phyloP scores from a whole-genome alignment of 2,329 filamentous ascomycete genomes.

The Dactylonectria estremocensis region DNA sequence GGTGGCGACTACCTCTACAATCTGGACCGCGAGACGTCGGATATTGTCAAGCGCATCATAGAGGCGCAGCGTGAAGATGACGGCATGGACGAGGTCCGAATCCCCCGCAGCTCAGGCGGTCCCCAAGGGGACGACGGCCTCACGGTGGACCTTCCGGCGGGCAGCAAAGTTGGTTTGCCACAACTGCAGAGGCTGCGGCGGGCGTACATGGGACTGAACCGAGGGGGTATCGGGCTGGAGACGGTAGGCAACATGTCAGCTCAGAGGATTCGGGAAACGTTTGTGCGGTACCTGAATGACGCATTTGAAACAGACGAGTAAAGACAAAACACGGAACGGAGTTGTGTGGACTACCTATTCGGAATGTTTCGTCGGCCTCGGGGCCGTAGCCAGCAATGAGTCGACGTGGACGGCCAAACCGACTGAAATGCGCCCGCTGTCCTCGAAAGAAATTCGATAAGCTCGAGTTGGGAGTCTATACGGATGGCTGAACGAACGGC shows the following conservation, averaged over 20 bases:
- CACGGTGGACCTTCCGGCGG: constrained; percentile 74
- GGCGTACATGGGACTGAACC: constrained; percentile 83
- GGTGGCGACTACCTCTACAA: constrained; percentile 84
- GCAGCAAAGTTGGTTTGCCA: constrained; percentile 77
- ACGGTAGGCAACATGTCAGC: constrained; percentile 68
- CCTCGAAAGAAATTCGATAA: not conserved
- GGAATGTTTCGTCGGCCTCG: not conserved
- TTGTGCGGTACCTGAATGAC: constrained; percentile 78
- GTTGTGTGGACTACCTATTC: not conserved
- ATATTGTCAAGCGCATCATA: constrained; percentile 79
- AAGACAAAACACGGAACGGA: constrained; percentile 27
- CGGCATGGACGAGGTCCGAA: constrained; percentile 69
- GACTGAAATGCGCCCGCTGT: not conserved
- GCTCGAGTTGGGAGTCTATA: not conserved
- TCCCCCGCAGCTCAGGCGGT: constrained; percentile 58
- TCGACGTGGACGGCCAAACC: not conserved
- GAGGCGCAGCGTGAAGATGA: constrained; percentile 79
- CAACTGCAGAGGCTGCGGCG: constrained; percentile 84
- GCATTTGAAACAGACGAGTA: constrained; percentile 72
- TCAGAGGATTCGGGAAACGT: constrained; percentile 72
- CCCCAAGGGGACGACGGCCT: constrained; percentile 61
- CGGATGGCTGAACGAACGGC: not conserved
- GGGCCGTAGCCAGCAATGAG: not conserved
- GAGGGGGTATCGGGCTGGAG: constrained; percentile 76
- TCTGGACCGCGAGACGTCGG: constrained; percentile 84